Base-by-base conservation (phyloP, 164 flowering plant species). In the Warburgia ugandensis region DNA sequence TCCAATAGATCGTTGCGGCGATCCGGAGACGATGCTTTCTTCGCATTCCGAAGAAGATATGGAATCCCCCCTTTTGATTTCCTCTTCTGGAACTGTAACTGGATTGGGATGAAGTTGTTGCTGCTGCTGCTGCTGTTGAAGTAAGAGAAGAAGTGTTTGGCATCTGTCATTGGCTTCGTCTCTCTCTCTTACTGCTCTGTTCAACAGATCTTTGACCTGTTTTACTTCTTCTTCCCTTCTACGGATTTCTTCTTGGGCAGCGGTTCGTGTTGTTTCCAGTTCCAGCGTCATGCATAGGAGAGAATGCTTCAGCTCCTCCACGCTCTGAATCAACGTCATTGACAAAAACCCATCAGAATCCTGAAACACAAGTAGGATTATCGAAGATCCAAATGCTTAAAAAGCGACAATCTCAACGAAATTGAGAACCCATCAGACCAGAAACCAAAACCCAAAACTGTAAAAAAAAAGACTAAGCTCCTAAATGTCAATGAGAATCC, bases 21-120 rank as follows among this genome's bases (percentile, higher is more conserved):
- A 43, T 6, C 95, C 77, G 0, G 92, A 80, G 11, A 83, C 82
- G 38, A 81, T 84, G 83, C 89, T 80, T 25, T 84, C 95, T 50
- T 87, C 96, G 39, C 86, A 77, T 23, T 90, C 97, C 0, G 94
- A 84, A 2, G 83, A 74, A 0, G 88, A 77, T 32, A 82, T 74
- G 66, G 77, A 73, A 49, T 75, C 83, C 10, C 73, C 55, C 9
- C 30, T 51, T 21, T 11, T 17, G 16, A 12, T n/a, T 3, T 26
- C n/a, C n/a, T n/a, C n/a, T n/a, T n/a, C n/a, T n/a, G n/a, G n/a
- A n/a, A 39, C 16, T 13, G 4, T 20, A 10, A 20, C 21, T 8
- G 27, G 9, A 7, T 20, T 39, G 40, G 45, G 57, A 38, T 45
- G 53, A 13, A 52, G 73, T 33, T 44, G 49, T 28, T 28, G 40